A percentile compares a stretch with the other conserved stretches of the same genome.
These are phyloP conservation scores for Apiotrichum mycotoxinovorans DNA, from an alignment of 1,284 basidiomycete species.

Conservation along the genomic window DNA sequence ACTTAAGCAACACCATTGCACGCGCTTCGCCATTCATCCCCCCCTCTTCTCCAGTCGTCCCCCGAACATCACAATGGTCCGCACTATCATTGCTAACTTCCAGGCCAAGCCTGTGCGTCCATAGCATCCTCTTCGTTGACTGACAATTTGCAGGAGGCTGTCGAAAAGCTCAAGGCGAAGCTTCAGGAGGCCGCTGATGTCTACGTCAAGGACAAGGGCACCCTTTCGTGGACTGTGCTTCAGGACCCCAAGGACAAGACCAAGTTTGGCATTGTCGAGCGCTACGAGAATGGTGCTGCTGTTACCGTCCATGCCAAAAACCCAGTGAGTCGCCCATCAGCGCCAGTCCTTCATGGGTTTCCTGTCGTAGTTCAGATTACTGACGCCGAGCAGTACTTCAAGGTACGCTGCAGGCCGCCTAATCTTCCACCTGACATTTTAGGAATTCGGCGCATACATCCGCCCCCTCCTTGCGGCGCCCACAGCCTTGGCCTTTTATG, in stretches of 20 bases:
- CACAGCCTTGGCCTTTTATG: background rate
- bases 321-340: conserved; percentile 28
- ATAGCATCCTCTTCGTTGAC: background rate
- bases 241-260: conserved; percentile 48
- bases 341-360: background rate
- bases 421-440: background rate
- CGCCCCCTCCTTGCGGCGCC: background rate
- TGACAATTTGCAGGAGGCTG: conserved; percentile 28
- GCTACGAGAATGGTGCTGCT: conserved; percentile 47
- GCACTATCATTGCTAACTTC: conserved; percentile 50
- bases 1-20: background rate
- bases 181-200: conserved; percentile 47
- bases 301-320: conserved; percentile 47
- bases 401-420: background rate
- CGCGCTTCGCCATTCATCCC: no score
- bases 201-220: conserved; percentile 48
- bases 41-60: background rate
- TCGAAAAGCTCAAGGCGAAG: conserved; percentile 46
- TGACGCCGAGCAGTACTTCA: conserved; percentile 1
- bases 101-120: conserved; percentile 36
- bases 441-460: conserved; percentile 1
- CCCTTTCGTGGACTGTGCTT: conserved; percentile 48
- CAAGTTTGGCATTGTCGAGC: conserved; percentile 50
- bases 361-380: background rate
- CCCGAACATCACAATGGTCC: conserved; percentile 36